Evolutionary conservation across 108 stramenopile species (phyloP).

Genomic region (Discostella pseudostelligera): DNA sequence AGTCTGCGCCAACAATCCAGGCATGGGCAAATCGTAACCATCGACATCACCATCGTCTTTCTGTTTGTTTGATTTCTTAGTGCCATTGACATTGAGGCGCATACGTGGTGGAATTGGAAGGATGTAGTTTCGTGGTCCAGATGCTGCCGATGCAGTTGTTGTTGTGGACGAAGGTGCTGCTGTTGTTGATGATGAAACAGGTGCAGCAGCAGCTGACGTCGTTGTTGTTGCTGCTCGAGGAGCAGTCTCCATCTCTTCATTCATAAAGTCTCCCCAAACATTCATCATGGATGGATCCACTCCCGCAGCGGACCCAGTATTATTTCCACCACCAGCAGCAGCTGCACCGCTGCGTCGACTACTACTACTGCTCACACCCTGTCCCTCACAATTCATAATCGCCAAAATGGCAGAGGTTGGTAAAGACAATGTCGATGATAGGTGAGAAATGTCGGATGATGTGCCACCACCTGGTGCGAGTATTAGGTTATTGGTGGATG

Average conservation of each 20-base stretch:
- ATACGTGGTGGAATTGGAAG: slow-evolving; percentile 33
- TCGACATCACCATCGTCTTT: slow-evolving; percentile 12
- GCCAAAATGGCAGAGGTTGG: slow-evolving; percentile 51
- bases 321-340: slow-evolving; percentile 16
- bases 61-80: slow-evolving; percentile 10
- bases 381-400: slow-evolving; percentile 74
- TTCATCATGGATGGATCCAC: slow-evolving; percentile 52
- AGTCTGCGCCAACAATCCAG: slow-evolving; percentile 71
- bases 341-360: slow-evolving; percentile 19
- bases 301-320: slow-evolving; percentile 14
- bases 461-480: slow-evolving; percentile 27
- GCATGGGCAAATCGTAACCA: neutral
- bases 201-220: slow-evolving; percentile 1
- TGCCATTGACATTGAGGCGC: neutral
- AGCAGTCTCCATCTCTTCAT: slow-evolving; percentile 58
- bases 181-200: neutral
- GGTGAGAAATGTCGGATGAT: slow-evolving; percentile 6
- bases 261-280: slow-evolving; percentile 88
- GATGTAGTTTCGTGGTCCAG: slow-evolving; percentile 30
- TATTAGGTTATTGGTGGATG: neutral
- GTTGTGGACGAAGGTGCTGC: slow-evolving; percentile 7
- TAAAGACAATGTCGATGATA: slow-evolving; percentile 34
- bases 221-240: neutral
- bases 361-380: slow-evolving; percentile 48
- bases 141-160: slow-evolving; percentile 5